Evolutionary conservation across 176 grass and related monocot species (phyloP), one percentile per base, ranked within the genome.

Genomic region (Paspalum notatum): DNA sequence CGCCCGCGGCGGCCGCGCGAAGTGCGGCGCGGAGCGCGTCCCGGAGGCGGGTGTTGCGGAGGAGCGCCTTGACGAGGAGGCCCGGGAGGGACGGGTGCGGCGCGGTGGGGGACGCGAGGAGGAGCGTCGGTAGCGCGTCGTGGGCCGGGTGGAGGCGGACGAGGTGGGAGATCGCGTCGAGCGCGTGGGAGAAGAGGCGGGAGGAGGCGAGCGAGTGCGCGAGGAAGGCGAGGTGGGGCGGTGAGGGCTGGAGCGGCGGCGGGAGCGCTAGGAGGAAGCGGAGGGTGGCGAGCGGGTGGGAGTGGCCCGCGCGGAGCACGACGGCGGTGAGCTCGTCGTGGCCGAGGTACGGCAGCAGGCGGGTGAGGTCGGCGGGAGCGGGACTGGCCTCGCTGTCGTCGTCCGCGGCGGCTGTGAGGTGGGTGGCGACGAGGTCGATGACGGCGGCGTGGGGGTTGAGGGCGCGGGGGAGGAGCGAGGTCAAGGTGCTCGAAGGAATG

Each of bases 331-430:
- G 82, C 45, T 90, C 86, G 10, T 83, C 46, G 74, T 72, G 81
- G 46, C 92, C 89, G 27, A 98, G 86, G 84, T 78, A 94, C 5
- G 90, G 95, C 52, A 94, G 81, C 53, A 94, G 92, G 62, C 81
- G 71, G 77, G 78, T 45, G 82, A 96, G 60, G 2, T 63, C 69
- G 0, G 57, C 27, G 42, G 89, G 47, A 6, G 57, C 27, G 42
- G 89, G 47, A 6, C 66, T 39, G 24, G 56, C 4, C n/a, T 71
- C 49, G 26, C 12, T 48, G 15, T 24, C 22, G 14, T 67, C 47
- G 18, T 71, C 72, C 0, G 45, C 20, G 14, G 21, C 66, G 22
- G 78, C 66, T 44, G 91, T 88, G 65, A 94, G 87, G 56, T 85
- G 87, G 81, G 74, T 65, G 25, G 84, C 32, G 55, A 98, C 68